phyloP scores from a whole-genome alignment of 1,139 yeast species.

The Lodderomyces pseudojiufengensis region DNA sequence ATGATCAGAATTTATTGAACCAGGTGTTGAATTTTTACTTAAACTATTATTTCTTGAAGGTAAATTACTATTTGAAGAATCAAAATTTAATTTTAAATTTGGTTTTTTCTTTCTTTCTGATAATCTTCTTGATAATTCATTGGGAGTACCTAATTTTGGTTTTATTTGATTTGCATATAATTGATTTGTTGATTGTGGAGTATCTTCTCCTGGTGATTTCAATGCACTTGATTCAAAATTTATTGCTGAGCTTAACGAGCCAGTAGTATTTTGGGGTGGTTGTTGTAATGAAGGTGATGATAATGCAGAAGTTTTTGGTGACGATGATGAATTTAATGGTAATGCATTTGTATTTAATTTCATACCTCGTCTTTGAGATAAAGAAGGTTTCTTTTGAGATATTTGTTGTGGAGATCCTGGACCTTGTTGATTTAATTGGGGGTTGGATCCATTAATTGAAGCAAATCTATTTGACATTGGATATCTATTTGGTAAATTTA shows the following conservation, averaged over 20 bases:
- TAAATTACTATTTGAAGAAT: slow-evolving; percentile 11
- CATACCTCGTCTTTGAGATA: slow-evolving; percentile 61
- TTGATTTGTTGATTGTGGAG: slow-evolving; percentile 2
- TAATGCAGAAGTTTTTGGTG: slow-evolving; percentile 2
- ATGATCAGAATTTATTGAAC: too few species aligned
- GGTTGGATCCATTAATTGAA: neutral
- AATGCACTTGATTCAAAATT: slow-evolving; percentile 1
- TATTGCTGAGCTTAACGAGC: neutral
- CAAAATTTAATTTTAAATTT: slow-evolving; percentile 36
- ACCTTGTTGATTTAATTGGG: neutral
- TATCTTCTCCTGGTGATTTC: slow-evolving; percentile 1
- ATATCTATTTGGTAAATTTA: neutral
- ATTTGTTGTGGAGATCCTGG: slow-evolving; percentile 1
- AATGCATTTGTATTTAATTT: slow-evolving; percentile 41
- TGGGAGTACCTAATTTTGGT: slow-evolving; percentile 24
- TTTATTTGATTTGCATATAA: slow-evolving; percentile 6
- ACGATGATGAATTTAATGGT: slow-evolving; percentile 9
- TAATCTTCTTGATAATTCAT: slow-evolving; percentile 32
- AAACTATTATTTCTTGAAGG: slow-evolving; percentile 10
- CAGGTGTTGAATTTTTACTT: slow-evolving; percentile 1
- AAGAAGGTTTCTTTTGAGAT: slow-evolving; percentile 37
- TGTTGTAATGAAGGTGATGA: slow-evolving; percentile 3
- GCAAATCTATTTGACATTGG: neutral
- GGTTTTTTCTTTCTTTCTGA: slow-evolving; percentile 39
- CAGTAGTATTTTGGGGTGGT: neutral